Evolutionary conservation across 2,329 filamentous ascomycete species (phyloP).

Genomic region (Penicillium palitans): DNA sequence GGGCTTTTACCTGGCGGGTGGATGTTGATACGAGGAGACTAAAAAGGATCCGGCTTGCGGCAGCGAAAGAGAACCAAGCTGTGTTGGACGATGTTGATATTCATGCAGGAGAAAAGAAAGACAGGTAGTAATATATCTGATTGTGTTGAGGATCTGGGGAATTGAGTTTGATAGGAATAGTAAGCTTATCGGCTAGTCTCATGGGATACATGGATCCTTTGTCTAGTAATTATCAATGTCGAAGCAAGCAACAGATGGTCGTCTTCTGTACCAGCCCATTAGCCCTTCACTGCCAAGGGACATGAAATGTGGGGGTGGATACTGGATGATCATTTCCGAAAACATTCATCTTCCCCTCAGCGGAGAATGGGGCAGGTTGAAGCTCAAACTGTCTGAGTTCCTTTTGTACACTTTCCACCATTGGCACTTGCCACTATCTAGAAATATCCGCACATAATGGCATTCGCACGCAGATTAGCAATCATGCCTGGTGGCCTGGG

Average conservation of each 20-base stretch:
- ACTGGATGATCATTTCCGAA: constrained; percentile 3
- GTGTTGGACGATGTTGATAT: background rate
- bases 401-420: background rate
- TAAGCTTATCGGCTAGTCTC: background rate
- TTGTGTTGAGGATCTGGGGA: background rate
- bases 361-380: background rate
- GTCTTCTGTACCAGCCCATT: background rate
- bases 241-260: background rate
- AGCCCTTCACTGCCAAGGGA: background rate
- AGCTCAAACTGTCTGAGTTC: background rate
- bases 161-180: background rate
- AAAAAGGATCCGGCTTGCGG: background rate
- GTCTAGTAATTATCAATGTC: background rate
- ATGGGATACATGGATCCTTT: background rate
- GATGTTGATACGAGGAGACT: background rate
- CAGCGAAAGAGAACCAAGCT: background rate
- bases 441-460: constrained; percentile 22
- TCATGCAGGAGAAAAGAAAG: background rate
- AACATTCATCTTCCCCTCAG: background rate
- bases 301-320: background rate
- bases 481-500: constrained; percentile 48
- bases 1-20: background rate
- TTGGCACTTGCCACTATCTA: too few relatives aligned
- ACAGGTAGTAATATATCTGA: background rate
- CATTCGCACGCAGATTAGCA: constrained; percentile 42